Percentiles rank a stretch among this genome's conserved stretches.
Evolutionary conservation across 371 early-diverging fungal species (phyloP).

Genomic region (Mucor saturninus): DNA sequence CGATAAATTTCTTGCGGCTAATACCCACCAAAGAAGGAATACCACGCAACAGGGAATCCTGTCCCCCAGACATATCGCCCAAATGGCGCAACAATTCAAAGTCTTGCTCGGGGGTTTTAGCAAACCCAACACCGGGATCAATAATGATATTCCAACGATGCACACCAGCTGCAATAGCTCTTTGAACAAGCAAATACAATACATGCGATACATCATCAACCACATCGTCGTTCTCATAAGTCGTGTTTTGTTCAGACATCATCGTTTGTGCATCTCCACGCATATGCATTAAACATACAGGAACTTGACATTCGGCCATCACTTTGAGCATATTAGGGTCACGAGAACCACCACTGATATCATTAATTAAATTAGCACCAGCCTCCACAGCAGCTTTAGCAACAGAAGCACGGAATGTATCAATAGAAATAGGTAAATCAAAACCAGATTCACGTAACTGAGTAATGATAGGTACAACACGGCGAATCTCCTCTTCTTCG

Average conservation of each 20-base stretch:
- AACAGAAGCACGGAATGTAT: slow-evolving; percentile 88
- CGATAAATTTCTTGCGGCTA: slow-evolving; percentile 88
- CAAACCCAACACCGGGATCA: slow-evolving; percentile 98
- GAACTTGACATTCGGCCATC: slow-evolving; percentile 81
- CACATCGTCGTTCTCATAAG: slow-evolving; percentile 77
- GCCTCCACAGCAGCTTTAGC: slow-evolving; percentile 80
- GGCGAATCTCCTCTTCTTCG: slow-evolving; percentile 79
- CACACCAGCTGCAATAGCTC: slow-evolving; percentile 80
- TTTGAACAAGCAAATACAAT: slow-evolving; percentile 67
- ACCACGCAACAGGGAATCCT: slow-evolving; percentile 61
- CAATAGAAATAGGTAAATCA: slow-evolving; percentile 85
- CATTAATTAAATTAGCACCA: slow-evolving; percentile 92
- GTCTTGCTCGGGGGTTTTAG: slow-evolving; percentile 88
- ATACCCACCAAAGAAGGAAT: slow-evolving; percentile 90
- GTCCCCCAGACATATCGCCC: slow-evolving; percentile 60
- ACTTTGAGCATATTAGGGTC: slow-evolving; percentile 83
- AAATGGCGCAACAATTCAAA: slow-evolving; percentile 82
- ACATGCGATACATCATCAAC: slow-evolving; percentile 74
- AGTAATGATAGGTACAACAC: slow-evolving; percentile 90
- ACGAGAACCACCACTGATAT: slow-evolving; percentile 88
- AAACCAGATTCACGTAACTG: slow-evolving; percentile 70
- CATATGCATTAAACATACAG: slow-evolving; percentile 97
- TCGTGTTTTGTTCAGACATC: slow-evolving; percentile 67
- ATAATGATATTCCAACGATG: slow-evolving; percentile 95
- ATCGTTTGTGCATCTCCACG: slow-evolving; percentile 93